Conservation (phyloP, 306 rosid species). For the Fagus crenata region DNA sequence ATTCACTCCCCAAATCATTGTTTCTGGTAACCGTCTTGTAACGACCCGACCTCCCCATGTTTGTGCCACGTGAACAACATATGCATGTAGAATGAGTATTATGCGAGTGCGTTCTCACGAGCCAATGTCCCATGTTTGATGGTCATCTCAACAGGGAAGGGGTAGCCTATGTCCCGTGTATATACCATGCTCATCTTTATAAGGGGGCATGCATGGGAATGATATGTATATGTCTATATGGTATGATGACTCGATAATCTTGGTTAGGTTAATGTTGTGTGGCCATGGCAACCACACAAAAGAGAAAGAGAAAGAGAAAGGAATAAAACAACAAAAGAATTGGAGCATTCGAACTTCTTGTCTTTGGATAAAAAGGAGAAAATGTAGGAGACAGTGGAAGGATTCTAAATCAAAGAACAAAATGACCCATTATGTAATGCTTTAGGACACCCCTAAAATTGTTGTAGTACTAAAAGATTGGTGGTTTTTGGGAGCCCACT, state of each 20-base stretch:
- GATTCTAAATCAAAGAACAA: constrained; percentile 31
- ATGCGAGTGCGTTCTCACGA: constrained; percentile 33
- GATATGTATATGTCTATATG: too few species aligned
- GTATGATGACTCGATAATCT: constrained; percentile 11
- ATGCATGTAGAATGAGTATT: constrained; percentile 39
- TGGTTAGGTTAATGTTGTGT: constrained; percentile 8
- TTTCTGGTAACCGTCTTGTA: constrained; percentile 26
- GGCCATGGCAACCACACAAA: constrained; percentile 23
- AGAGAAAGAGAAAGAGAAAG: too few species aligned
- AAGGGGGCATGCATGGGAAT: background rate
- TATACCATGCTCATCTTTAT: background rate
- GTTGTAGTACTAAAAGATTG: constrained; percentile 22
- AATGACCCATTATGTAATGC: constrained; percentile 20
- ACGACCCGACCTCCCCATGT: constrained; percentile 61
- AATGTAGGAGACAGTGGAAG: constrained; percentile 10
- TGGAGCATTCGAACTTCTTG: constrained; percentile 1
- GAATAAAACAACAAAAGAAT: background rate
- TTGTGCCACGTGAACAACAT: constrained; percentile 67
- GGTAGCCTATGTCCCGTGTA: constrained; percentile 20
- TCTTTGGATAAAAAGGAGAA: constrained; percentile 2
- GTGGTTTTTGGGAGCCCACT: constrained; percentile 28
- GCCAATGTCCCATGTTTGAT: constrained; percentile 47
- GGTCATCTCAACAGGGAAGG: constrained; percentile 32
- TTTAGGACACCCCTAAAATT: constrained; percentile 36
- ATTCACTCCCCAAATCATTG: background rate